Evolutionary conservation across 2,329 filamentous ascomycete species (phyloP).

Genomic region (Aspergillus fumigatiaffinis): DNA sequence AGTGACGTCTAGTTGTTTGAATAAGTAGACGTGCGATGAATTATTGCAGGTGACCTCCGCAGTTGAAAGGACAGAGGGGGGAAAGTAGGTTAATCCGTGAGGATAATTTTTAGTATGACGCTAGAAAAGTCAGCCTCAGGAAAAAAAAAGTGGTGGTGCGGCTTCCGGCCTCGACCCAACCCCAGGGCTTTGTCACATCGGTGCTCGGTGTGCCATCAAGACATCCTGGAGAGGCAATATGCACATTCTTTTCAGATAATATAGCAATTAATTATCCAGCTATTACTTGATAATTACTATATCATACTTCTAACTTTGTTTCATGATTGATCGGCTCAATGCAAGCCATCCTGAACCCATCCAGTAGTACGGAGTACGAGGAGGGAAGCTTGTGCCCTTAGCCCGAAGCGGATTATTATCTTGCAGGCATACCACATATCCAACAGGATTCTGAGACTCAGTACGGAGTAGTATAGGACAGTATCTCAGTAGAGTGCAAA

Average conservation of each 20-base stretch:
- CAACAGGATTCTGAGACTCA: neutral
- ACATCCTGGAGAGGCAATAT: neutral
- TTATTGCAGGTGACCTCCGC: slow-evolving; percentile 21
- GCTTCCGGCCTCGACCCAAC: slow-evolving; percentile 16
- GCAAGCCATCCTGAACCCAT: neutral
- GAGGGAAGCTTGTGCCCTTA: neutral
- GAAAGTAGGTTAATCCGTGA: slow-evolving; percentile 36
- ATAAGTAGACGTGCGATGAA: slow-evolving; percentile 12
- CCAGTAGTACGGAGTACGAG: neutral
- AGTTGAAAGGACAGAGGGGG: slow-evolving; percentile 22
- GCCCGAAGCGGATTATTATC: neutral
- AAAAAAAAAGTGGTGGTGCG: slow-evolving; percentile 26
- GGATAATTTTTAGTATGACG: slow-evolving; percentile 42
- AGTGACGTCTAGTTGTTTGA: slow-evolving; percentile 15
- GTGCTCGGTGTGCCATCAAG: neutral
- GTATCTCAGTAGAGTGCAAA: neutral
- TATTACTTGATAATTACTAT: neutral
- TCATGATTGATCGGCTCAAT: neutral
- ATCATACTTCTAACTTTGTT: neutral
- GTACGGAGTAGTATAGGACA: neutral
- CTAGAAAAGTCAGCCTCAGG: slow-evolving; percentile 38
- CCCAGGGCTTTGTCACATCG: slow-evolving; percentile 14
- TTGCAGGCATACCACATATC: neutral
- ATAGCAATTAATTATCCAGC: neutral
- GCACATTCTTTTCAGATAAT: slow-evolving; percentile 1